Evolutionary conservation across 306 rosid species (phyloP).

Genomic region (Vachellia pachyceras): DNA sequence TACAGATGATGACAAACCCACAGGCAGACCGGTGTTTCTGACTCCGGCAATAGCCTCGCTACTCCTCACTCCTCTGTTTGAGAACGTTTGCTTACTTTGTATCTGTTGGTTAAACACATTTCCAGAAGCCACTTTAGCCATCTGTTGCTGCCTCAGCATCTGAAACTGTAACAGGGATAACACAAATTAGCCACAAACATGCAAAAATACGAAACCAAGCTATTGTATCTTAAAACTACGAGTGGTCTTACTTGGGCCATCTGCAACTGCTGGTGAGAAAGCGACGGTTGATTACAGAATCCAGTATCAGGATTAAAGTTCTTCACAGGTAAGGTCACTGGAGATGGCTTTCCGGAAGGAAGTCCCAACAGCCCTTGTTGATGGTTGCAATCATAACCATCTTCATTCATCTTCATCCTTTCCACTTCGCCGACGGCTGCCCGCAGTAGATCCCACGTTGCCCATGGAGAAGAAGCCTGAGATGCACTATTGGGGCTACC

Average conservation of each 20-base stretch:
- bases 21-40: conserved; percentile 32
- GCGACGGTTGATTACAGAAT: conserved; percentile 37
- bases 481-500: conserved; percentile 63
- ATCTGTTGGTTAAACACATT: conserved; percentile 30
- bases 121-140: conserved; percentile 36
- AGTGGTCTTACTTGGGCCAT: conserved; percentile 49
- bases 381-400: conserved; percentile 23
- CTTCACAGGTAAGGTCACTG: conserved; percentile 33
- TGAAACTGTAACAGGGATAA: conserved; percentile 39
- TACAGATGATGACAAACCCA: conserved; percentile 57
- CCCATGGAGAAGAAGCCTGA: conserved; percentile 35
- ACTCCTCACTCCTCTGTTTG: conserved; percentile 41
- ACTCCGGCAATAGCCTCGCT: neutral
- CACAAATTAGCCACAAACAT: neutral
- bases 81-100: conserved; percentile 41
- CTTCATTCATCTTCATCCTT: conserved; percentile 57
- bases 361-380: conserved; percentile 41
- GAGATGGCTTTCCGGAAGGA: conserved; percentile 42
- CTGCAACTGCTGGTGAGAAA: conserved; percentile 62
- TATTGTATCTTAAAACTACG: neutral
- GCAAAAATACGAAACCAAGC: neutral
- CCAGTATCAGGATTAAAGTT: conserved; percentile 39
- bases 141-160: conserved; percentile 62
- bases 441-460: conserved; percentile 70
- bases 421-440: conserved; percentile 79